Evolutionary conservation across 2,329 filamentous ascomycete species (phyloP).

Genomic region (Ophiostoma pallidulum): DNA sequence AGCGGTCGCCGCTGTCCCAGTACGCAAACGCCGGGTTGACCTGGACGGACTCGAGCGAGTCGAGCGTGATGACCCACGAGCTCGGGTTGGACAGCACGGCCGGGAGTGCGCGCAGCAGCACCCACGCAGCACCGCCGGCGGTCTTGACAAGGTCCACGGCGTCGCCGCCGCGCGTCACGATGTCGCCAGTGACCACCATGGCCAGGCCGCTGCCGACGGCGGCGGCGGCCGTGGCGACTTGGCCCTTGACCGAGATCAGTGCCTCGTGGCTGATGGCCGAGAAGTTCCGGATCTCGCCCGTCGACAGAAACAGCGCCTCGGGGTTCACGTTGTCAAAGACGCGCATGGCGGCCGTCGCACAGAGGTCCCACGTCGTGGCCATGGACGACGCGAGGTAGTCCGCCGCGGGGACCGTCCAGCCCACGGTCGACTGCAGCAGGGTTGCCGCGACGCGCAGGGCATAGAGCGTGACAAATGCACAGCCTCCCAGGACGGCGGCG

Average conservation of each 20-base stretch:
- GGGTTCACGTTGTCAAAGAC: conserved; percentile 41
- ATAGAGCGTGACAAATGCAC: conserved; percentile 30
- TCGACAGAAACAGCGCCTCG: conserved; percentile 41
- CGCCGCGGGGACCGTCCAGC: conserved; percentile 18
- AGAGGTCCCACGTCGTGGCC: conserved; percentile 31
- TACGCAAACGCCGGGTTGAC: conserved; percentile 52
- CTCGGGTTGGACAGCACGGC: conserved; percentile 34
- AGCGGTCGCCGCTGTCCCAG: conserved; percentile 57
- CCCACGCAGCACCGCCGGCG: conserved; percentile 17
- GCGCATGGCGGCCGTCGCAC: conserved; percentile 34
- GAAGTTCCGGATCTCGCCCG: conserved; percentile 62
- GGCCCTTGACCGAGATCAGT: conserved; percentile 48
- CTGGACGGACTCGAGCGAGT: conserved; percentile 28
- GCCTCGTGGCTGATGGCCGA: conserved; percentile 68
- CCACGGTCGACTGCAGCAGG: conserved; percentile 27
- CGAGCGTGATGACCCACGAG: conserved; percentile 51
- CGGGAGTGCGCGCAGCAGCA: conserved; percentile 25
- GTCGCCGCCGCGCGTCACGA: conserved; percentile 19
- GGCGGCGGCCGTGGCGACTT: conserved; percentile 34
- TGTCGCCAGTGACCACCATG: conserved; percentile 37
- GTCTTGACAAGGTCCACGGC: conserved; percentile 18
- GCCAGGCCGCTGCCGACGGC: conserved; percentile 29
- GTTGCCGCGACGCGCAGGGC: conserved; percentile 31
- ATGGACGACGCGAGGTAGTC: conserved; percentile 11
- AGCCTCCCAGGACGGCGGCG: conserved; percentile 53